These are phyloP conservation scores for Botrytis pseudocinerea DNA, from an alignment of 2,329 filamentous ascomycete genomes.

Conservation along the genomic window DNA sequence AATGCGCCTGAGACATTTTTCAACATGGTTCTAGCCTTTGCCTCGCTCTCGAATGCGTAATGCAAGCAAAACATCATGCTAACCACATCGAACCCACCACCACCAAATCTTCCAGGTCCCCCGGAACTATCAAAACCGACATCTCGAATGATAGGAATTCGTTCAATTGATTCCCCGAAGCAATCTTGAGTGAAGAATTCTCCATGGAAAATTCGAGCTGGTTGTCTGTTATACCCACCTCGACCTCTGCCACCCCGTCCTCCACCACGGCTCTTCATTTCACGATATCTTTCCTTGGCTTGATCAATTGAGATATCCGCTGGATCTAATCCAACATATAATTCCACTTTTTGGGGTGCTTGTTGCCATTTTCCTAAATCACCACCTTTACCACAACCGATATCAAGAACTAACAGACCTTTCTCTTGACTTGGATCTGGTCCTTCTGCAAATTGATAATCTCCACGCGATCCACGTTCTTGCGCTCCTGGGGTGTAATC, in stretches of 20 bases:
- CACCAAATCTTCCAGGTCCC: slow-evolving; percentile 66
- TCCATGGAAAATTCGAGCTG: slow-evolving; percentile 71
- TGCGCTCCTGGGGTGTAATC: slow-evolving; percentile 64
- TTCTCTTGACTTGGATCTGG: slow-evolving; percentile 43
- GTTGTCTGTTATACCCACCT: slow-evolving; percentile 50
- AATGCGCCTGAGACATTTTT: slow-evolving; percentile 86
- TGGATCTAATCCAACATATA: slow-evolving; percentile 93
- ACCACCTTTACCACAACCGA: slow-evolving; percentile 95
- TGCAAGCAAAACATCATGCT: slow-evolving; percentile 99
- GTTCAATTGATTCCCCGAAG: slow-evolving; percentile 79
- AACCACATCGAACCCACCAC: slow-evolving; percentile 90
- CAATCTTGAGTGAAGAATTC: slow-evolving; percentile 92
- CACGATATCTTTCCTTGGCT: slow-evolving; percentile 77
- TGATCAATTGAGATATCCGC: slow-evolving; percentile 91
- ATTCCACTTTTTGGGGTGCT: slow-evolving; percentile 83
- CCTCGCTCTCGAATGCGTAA: slow-evolving; percentile 93
- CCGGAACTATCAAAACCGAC: slow-evolving; percentile 77
- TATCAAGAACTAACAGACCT: slow-evolving; percentile 80
- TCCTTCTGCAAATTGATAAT: slow-evolving; percentile 39
- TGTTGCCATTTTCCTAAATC: slow-evolving; percentile 96
- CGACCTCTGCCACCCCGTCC: slow-evolving; percentile 55
- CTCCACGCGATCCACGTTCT: slow-evolving; percentile 54
- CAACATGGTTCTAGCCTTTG: slow-evolving; percentile 88
- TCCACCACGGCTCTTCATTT: slow-evolving; percentile 63
- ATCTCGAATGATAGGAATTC: slow-evolving; percentile 77